Base-by-base conservation (phyloP, 257 asterid genomes). In the Lantana camara region DNA sequence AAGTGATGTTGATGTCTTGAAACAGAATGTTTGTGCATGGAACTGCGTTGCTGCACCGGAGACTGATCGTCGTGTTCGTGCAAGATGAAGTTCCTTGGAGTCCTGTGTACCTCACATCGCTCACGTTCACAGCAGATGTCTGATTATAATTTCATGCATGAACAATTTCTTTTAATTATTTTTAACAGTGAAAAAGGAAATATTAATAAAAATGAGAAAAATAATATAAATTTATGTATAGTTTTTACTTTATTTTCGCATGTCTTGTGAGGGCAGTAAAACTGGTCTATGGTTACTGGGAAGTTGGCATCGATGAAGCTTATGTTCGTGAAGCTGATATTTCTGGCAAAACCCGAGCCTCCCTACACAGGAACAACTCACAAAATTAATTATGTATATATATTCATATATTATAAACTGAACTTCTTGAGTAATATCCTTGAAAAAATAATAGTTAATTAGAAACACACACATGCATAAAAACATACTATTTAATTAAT, bases 331-430 rank as follows among this genome's bases (percentile, higher is more conserved):
- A 82, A 78, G 45, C 41, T 64, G 45, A 75, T 82, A 4, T 61
- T 69, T 51, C 57, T 80, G 34, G 82, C 86, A 46, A 66, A 77
- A 3, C 89, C 86, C 9, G 73, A 69, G 13, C 89, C 89, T 30
- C 79, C 83, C 82, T 82, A 46, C 41, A 58, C 8, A 45, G 32
- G 19, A 14, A 44, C 19, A 15, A 46, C 27, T 54, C 51, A 12
- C 14, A 22, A 19, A n/a, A 16, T 1, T 10, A 16, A 44, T 3
- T 35, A n/a, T n/a, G n/a, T n/a, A n/a, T n/a, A n/a, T n/a, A n/a
- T n/a, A n/a, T n/a, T n/a, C n/a, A n/a, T n/a, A n/a, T n/a, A n/a
- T n/a, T n/a, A n/a, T n/a, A n/a, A n/a, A n/a, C n/a, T n/a, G n/a
- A n/a, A n/a, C n/a, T n/a, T n/a, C n/a, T n/a, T n/a, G n/a, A n/a